These are phyloP conservation scores for Elymus sibiricus DNA, from an alignment of 176 grass and related monocot genomes.

Conservation along the genomic window DNA sequence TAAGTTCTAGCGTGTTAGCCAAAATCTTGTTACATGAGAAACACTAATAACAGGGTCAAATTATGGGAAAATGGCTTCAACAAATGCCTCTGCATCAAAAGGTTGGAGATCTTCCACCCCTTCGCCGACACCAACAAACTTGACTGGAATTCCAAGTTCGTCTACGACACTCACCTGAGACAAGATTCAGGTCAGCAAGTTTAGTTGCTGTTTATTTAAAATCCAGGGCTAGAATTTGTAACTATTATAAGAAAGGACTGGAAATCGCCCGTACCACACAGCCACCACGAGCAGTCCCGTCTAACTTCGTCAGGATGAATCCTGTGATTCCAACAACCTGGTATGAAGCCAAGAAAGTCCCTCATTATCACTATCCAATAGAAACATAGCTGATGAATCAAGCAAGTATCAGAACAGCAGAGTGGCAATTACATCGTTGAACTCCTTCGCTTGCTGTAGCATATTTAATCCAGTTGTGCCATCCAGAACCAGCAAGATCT, in stretches of 20 bases:
- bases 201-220: background rate
- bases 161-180: constrained; percentile 92
- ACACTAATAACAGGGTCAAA: background rate
- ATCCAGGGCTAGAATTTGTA: background rate
- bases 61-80: constrained; percentile 89
- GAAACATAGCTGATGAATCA: background rate
- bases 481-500: constrained; percentile 90
- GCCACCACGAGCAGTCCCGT: constrained; percentile 84
- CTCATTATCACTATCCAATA: background rate
- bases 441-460: constrained; percentile 88
- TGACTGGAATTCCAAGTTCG: constrained; percentile 93
- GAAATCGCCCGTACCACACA: constrained; percentile 63
- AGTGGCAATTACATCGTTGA: constrained; percentile 70
- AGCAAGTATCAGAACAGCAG: background rate
- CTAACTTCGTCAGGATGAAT: constrained; percentile 85
- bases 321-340: constrained; percentile 95
- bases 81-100: constrained; percentile 90
- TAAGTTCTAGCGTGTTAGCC: background rate
- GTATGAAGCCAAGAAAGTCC: background rate
- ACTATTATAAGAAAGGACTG: background rate
- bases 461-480: constrained; percentile 98
- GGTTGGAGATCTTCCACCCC: constrained; percentile 93
- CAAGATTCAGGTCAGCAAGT: background rate
- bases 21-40: background rate
- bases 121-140: constrained; percentile 94